phyloP scores from a whole-genome alignment of 1,284 basidiomycete species.

The Ustilago esculenta region DNA sequence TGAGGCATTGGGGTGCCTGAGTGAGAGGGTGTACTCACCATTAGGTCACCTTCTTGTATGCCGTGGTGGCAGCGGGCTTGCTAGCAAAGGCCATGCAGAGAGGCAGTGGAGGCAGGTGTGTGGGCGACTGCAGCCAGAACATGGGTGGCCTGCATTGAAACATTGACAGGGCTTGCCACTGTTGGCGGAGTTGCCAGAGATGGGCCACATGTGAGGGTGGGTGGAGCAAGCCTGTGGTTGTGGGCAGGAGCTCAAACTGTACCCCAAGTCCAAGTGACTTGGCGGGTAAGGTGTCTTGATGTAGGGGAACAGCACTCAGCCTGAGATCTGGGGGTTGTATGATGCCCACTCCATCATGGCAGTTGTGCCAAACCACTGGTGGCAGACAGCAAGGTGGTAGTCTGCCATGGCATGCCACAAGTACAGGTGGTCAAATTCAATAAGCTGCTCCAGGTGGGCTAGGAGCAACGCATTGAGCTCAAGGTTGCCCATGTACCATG shows the following conservation, averaged over 20 bases:
- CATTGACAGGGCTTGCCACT: too few species aligned
- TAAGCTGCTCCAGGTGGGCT: not conserved
- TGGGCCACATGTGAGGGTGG: not conserved
- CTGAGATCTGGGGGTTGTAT: not conserved
- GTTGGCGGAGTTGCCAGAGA: not conserved
- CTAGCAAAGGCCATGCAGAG: too few species aligned
- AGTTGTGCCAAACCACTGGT: not conserved
- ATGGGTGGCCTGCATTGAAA: too few species aligned
- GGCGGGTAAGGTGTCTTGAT: not conserved
- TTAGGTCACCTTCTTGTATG: too few species aligned
- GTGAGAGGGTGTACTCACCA: too few species aligned
- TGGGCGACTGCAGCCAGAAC: too few species aligned
- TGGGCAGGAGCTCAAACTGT: too few species aligned
- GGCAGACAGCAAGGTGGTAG: slow-evolving; percentile 1
- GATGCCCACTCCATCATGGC: not conserved
- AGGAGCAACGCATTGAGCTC: not conserved
- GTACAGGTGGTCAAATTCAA: not conserved
- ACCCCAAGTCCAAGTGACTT: too few species aligned
- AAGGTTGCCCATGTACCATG: not conserved
- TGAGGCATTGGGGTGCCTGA: too few species aligned
- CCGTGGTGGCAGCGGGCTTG: too few species aligned
- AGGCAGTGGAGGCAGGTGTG: too few species aligned
- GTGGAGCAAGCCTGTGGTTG: too few species aligned
- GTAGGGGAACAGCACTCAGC: not conserved
- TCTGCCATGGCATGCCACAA: not conserved